A percentile compares a stretch with the other conserved stretches of the same genome.
phyloP scores from a whole-genome alignment of 164 flowering plant species.

The Nymphaea thermarum region DNA sequence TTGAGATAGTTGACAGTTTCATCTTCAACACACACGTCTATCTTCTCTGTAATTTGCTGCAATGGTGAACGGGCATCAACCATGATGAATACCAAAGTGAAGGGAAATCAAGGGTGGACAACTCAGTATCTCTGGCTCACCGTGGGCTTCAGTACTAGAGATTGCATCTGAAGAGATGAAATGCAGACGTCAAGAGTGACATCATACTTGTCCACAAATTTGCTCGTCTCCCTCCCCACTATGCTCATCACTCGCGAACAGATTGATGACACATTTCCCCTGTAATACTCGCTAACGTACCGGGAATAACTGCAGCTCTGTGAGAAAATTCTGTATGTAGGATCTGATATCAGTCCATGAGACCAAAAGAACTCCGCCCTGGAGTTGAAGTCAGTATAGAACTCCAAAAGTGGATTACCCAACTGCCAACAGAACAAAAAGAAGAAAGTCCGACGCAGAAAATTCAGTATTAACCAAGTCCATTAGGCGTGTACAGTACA shows the following conservation, averaged over 20 bases:
- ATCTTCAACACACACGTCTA: constrained; percentile 93
- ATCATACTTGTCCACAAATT: constrained; percentile 77
- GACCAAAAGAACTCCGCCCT: constrained; percentile 90
- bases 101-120: not conserved
- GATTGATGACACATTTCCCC: constrained; percentile 53
- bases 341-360: constrained; percentile 82
- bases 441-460: not conserved
- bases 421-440: constrained; percentile 27
- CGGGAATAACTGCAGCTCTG: constrained; percentile 74
- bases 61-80: not conserved
- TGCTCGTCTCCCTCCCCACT: constrained; percentile 65
- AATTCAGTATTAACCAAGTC: not conserved
- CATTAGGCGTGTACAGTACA: no score
- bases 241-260: constrained; percentile 69
- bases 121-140: constrained; percentile 16
- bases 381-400: constrained; percentile 66
- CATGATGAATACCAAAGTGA: not conserved
- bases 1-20: constrained; percentile 72
- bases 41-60: constrained; percentile 41
- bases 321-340: constrained; percentile 71
- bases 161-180: constrained; percentile 61
- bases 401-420: constrained; percentile 81
- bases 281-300: constrained; percentile 69
- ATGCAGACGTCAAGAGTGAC: constrained; percentile 93
- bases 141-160: constrained; percentile 52